A percentile compares a stretch with the other conserved stretches of the same genome.
Conservation (phyloP, 2,329 filamentous ascomycete species). For the Botrytis fragariae region DNA sequence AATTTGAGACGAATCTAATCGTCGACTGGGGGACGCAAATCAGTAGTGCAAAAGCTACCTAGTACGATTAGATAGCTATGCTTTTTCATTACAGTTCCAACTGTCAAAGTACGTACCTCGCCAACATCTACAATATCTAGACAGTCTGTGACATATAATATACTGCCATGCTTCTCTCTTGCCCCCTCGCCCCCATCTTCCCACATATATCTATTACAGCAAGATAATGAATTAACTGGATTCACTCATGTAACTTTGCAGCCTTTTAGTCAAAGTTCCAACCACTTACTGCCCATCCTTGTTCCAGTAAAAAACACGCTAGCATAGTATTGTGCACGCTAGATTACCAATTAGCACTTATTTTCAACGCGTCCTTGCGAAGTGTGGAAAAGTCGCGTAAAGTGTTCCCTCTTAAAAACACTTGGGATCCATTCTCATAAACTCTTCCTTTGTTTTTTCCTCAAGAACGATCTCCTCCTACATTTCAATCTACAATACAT, state of each 20-base stretch:
- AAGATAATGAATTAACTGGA: not conserved
- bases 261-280: not conserved
- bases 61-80: not conserved
- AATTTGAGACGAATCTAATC: slow-evolving; percentile 9
- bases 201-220: not conserved
- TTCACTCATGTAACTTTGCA: not conserved
- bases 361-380: slow-evolving; percentile 23
- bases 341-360: slow-evolving; percentile 16
- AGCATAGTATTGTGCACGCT: not conserved
- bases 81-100: not conserved
- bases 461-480: slow-evolving; percentile 14
- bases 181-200: not conserved
- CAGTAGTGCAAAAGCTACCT: not conserved
- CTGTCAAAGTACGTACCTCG: not conserved
- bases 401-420: slow-evolving; percentile 25
- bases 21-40: not conserved
- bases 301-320: slow-evolving; percentile 2
- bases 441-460: slow-evolving; percentile 9
- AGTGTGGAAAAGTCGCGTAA: slow-evolving; percentile 20
- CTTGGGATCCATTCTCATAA: slow-evolving; percentile 17
- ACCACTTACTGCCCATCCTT: not conserved
- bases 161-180: not conserved
- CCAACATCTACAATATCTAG: not conserved
- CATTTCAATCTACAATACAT: slow-evolving; percentile 6
- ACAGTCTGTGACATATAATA: not conserved